Conservation (phyloP, 495 filamentous ascomycete genomes). For the Aspergillus kassunensis region DNA sequence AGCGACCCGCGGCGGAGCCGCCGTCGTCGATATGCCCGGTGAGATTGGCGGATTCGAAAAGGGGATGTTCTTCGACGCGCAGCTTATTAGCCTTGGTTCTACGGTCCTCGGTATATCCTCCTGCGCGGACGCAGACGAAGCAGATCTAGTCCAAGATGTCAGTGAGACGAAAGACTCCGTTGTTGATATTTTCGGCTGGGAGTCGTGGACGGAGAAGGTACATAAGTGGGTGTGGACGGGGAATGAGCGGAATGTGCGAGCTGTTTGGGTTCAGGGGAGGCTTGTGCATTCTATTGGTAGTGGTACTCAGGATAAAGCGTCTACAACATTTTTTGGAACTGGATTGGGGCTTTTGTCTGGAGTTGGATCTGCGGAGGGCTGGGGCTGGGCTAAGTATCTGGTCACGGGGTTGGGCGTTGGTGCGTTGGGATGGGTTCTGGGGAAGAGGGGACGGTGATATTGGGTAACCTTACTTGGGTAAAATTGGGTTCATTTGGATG, state of each 20-base stretch:
- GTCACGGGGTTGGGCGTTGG: neutral
- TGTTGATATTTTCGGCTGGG: slow-evolving; percentile 85
- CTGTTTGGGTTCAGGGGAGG: slow-evolving; percentile 76
- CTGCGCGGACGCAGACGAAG: no score
- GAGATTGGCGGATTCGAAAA: slow-evolving; percentile 70
- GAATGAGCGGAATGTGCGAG: slow-evolving; percentile 75
- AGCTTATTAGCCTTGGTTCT: slow-evolving; percentile 55
- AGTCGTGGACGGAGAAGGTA: slow-evolving; percentile 69
- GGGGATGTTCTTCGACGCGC: slow-evolving; percentile 81
- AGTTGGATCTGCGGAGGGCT: neutral
- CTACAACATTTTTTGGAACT: neutral
- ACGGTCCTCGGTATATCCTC: neutral
- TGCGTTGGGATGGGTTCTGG: neutral
- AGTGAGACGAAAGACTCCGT: neutral
- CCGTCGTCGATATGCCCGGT: slow-evolving; percentile 61
- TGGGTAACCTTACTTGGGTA: no score
- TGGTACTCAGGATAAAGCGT: neutral
- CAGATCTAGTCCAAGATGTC: no score
- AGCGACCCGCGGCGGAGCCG: slow-evolving; percentile 64
- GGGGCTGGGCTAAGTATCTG: neutral
- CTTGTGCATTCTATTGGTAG: slow-evolving; percentile 60
- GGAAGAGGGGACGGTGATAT: neutral
- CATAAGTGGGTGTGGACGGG: slow-evolving; percentile 90
- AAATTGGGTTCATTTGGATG: no score
- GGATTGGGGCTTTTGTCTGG: neutral